Evolutionary conservation across 2,329 filamentous ascomycete species (phyloP), one percentile per base, ranked within the genome.

Genomic region (Pseudogymnoascus pannorum): DNA sequence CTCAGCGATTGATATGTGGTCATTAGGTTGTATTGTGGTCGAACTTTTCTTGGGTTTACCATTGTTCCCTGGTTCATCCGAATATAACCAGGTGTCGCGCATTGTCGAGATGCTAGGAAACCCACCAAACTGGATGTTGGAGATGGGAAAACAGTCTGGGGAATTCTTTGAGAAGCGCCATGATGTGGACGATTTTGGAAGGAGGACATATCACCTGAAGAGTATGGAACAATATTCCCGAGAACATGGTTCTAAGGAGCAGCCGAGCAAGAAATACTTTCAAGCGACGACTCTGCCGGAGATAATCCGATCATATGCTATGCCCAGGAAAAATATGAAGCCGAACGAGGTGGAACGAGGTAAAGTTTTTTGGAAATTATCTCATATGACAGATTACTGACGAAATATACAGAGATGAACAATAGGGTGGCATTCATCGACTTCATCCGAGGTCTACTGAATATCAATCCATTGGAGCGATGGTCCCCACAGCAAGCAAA

Each of bases 261-360:
- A 97, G 74, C 94, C 94, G 20, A 99, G 94, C 84, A 99, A 99
- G 80, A 97, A 97, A 76, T 99, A 99, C 75, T 99, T 99, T 77
- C 90, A 93, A 69, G 92, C 92, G 35, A 97, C 86, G 40, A 96
- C 92, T 1, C 78, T 99, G 60, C 93, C 93, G 3, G 94, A 99
- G 67, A 99, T 99, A 66, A 97, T 99, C 77, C 91, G 95, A 73
- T 92, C 90, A 61, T 99, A 99, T 72, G 89, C 94, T 5, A 97
- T 99, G 93, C 94, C 94, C 57, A 84, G 94, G 70, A 99, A 99
- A 78, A 97, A 97, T 71, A 99, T 99, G 94, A 99, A 99, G 78
- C 92, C 89, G 74, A 89, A 86, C 68, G 94, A 99, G 76, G 88
- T 99, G 66, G 94, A 99, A 70, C 80, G 94, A 89, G 94, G 94